Percentiles rank a stretch among this genome's conserved stretches.
phyloP scores from a whole-genome alignment of 441 rosid species.

The Bruguiera hainesii region DNA sequence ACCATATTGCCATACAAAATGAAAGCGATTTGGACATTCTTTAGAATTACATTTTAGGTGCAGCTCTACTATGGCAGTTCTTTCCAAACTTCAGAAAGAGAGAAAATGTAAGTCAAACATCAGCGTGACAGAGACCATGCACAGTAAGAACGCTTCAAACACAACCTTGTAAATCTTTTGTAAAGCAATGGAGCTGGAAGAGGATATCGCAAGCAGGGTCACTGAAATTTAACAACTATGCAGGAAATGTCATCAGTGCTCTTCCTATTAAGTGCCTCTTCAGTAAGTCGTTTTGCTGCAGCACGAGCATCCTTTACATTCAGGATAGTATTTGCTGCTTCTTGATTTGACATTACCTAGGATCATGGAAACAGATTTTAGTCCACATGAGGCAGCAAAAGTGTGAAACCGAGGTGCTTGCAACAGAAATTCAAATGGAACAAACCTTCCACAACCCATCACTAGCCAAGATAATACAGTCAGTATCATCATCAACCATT shows the following conservation, averaged over 20 bases:
- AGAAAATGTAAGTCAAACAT: neutral
- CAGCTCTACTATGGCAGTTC: too few relatives aligned
- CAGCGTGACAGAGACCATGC: constrained; percentile 1
- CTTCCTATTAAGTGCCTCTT: constrained; percentile 68
- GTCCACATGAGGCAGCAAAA: neutral
- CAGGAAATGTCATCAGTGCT: constrained; percentile 86
- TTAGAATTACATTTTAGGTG: too few relatives aligned
- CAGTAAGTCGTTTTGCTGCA: constrained; percentile 77
- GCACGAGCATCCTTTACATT: constrained; percentile 64
- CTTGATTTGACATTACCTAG: constrained; percentile 91
- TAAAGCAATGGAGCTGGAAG: neutral
- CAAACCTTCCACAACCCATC: constrained; percentile 93
- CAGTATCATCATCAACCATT: constrained; percentile 49
- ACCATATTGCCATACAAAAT: too few relatives aligned
- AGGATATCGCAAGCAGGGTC: constrained; percentile 15
- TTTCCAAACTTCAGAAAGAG: neutral
- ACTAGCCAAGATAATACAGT: constrained; percentile 74
- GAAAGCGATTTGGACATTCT: too few relatives aligned
- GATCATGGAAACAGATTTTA: constrained; percentile 4
- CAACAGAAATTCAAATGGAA: neutral
- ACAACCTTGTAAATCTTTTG: constrained; percentile 6
- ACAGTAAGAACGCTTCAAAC: neutral
- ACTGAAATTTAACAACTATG: constrained; percentile 64
- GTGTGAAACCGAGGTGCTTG: neutral
- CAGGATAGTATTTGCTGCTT: constrained; percentile 65